A percentile compares a stretch with the other conserved stretches of the same genome.
These are phyloP conservation scores for Penstemon davidsonii DNA, from an alignment of 257 asterid species.

Conservation along the genomic window DNA sequence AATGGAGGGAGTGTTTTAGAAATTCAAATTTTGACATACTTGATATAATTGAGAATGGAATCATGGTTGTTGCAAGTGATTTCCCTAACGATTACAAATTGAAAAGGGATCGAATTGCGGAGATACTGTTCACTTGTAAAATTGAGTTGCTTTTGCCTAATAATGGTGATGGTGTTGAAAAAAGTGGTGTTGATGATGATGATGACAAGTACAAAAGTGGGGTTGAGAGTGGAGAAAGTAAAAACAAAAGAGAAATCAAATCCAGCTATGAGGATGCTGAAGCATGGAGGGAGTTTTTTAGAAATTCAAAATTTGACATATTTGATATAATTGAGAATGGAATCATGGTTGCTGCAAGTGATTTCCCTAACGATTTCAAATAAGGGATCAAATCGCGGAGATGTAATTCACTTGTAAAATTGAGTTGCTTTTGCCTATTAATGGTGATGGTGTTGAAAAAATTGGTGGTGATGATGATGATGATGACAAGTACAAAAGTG, in stretches of 20 bases:
- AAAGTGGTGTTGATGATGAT: conserved; percentile 27
- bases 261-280: conserved; percentile 73
- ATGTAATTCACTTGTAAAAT: too few relatives aligned
- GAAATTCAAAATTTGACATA: conserved; percentile 69
- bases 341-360: too few relatives aligned
- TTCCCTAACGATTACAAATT: conserved; percentile 69
- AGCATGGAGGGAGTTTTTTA: conserved; percentile 87
- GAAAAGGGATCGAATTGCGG: conserved; percentile 89
- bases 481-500: too few relatives aligned
- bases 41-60: conserved; percentile 63
- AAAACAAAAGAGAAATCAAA: conserved; percentile 65
- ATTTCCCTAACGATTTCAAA: too few relatives aligned
- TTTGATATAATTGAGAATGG: too few relatives aligned
- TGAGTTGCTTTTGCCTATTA: too few relatives aligned
- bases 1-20: conserved; percentile 85
- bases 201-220: conserved; percentile 40
- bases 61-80: conserved; percentile 80
- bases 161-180: conserved; percentile 29
- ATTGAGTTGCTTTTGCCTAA: conserved; percentile 62
- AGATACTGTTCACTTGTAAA: conserved; percentile 76
- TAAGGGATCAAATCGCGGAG: too few relatives aligned
- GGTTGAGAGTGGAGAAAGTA: conserved; percentile 49
- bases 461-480: too few relatives aligned
- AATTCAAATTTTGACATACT: conserved; percentile 74
- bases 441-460: too few relatives aligned